Evolutionary conservation across 2,329 filamentous ascomycete genomes (phyloP).

Genomic region (Gliomastix tumulicola): DNA sequence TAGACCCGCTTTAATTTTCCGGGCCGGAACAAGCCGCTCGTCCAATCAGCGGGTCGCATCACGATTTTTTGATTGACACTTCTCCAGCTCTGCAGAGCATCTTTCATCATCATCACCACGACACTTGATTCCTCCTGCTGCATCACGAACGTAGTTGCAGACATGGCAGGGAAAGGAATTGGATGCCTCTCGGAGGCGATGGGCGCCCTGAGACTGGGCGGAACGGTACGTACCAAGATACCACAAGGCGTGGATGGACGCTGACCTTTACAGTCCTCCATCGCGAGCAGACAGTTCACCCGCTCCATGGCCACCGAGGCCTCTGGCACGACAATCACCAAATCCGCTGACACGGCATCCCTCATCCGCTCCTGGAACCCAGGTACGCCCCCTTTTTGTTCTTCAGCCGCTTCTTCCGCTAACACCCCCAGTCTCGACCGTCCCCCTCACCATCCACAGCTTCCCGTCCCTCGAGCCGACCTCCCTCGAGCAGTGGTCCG

Average conservation of each 20-base stretch:
- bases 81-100: no score
- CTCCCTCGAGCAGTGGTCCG: conserved; percentile 68
- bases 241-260: no score
- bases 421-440: conserved; percentile 47
- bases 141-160: no score
- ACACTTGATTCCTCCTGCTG: no score
- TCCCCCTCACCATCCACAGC: conserved; percentile 78
- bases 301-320: conserved; percentile 52
- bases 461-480: conserved; percentile 87
- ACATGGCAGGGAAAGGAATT: conserved; percentile 41
- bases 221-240: no score
- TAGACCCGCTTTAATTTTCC: conserved; percentile 20
- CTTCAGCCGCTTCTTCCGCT: conserved; percentile 6
- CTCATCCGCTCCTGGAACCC: conserved; percentile 36
- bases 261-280: conserved; percentile 26
- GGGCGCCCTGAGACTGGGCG: conserved; percentile 36
- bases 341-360: conserved; percentile 22
- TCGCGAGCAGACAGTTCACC: conserved; percentile 31
- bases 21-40: no score
- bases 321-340: conserved; percentile 23
- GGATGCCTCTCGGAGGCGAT: conserved; percentile 47
- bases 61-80: no score
- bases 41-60: no score
- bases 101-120: no score
- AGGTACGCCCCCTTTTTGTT: conserved; percentile 20